Conservation (phyloP, 257 asterid genomes). For the Solanum tarijense region DNA sequence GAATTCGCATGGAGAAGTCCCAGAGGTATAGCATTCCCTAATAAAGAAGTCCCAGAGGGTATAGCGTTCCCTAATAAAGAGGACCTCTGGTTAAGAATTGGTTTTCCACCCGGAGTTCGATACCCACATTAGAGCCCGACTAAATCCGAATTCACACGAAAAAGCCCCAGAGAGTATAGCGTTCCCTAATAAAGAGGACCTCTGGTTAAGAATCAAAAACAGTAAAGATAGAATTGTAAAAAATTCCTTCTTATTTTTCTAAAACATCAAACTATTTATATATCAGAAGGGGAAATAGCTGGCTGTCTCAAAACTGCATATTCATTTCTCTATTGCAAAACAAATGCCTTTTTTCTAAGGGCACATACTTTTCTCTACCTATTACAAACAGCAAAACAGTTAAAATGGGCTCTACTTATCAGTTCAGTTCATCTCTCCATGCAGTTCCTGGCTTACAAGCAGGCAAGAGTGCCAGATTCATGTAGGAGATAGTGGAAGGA, state of each 20-base stretch:
- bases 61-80: no score
- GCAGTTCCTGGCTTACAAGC: neutral
- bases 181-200: no score
- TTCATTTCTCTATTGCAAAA: neutral
- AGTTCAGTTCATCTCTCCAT: neutral
- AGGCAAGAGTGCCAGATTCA: neutral
- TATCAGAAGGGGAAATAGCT: neutral
- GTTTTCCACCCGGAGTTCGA: no score
- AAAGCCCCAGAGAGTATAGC: no score
- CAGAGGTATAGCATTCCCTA: no score
- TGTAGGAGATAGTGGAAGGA: neutral
- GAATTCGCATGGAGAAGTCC: no score
- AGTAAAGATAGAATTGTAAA: neutral
- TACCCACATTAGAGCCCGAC: no score
- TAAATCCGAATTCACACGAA: no score
- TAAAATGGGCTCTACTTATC: neutral
- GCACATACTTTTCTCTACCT: neutral
- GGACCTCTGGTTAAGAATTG: no score
- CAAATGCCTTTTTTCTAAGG: neutral
- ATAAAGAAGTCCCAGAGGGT: no score
- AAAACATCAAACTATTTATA: neutral
- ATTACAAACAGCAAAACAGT: neutral
- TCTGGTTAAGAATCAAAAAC: neutral
- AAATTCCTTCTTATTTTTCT: neutral
- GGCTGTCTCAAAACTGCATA: neutral